Evolutionary conservation across 306 rosid genomes (phyloP), one percentile per base, ranked within the genome.

Genomic region (Benincasa hispida): DNA sequence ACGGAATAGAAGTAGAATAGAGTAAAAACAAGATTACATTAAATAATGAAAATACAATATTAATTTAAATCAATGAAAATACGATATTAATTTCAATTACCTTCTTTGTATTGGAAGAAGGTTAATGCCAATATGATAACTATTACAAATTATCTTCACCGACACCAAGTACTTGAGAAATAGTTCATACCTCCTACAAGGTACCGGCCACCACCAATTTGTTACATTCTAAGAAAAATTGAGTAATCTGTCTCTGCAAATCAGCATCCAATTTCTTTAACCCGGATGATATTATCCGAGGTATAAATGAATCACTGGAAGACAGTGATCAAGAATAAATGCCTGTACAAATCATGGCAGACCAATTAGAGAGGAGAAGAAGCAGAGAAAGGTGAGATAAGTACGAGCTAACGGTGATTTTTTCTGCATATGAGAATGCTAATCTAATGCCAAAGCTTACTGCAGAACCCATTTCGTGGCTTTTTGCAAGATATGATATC

Each of bases 401-500:
- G 78, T 27, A 39, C 48, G 76, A 81, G 80, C 79, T 75, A 83
- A 87, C 47, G 81, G 85, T 62, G 53, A 24, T 79, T 45, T 41
- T 78, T 45, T 41, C 80, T 78, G 76, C 75, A 14, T 47, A 8
- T 12, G 57, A 70, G 59, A 18, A 48, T 47, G 76, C 76, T 79
- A 80, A 56, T 77, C 89, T 81, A 90, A 81, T 83, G 93, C 82
- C 91, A 85, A 80, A 76, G 86, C 88, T 88, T 92, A 68, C 88
- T 87, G 67, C 86, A 85, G 85, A 92, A 87, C 80, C 96, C 98
- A 76, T 90, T 90, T 76, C 88, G 86, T 59, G 88, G 90, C 91
- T 91, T 90, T 90, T 95, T 95, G 91, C 82, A 81, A 76, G 97
- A 92, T 77, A 95, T 76, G 25, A 95, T 90, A 68, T 95, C 99